Base-by-base conservation (phyloP, 257 asterid genomes). In the Gentiana dahurica region DNA sequence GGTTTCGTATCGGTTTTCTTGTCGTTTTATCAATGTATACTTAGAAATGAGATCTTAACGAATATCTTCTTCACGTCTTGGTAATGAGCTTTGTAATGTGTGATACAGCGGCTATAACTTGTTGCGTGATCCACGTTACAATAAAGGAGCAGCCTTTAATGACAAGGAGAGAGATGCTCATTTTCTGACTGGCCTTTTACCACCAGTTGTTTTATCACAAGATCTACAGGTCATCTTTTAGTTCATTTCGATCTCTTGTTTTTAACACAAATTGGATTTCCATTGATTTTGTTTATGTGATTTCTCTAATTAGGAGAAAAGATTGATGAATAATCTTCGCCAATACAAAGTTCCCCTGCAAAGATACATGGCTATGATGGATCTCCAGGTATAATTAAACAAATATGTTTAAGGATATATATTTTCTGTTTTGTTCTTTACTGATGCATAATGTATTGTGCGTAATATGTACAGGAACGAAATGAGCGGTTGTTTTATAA, bases 351-450 rank as follows among this genome's bases (percentile, higher is more conserved):
- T 87, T 60, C 98, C 96, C 4, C 51, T 90, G 80, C 95, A 90
- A 52, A 81, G 75, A 73, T 90, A 90, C 70, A 77, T 84, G 83
- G 96, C 96, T 53, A 81, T 90, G 98, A 87, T 87, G 95, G 96
- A 87, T 70, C 98, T 90, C 67, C 96, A 90, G 90, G 97, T 89
- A 77, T 45, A 49, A 94, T 89, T 76, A 41, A 41, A 5, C 9
- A 41, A 41, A 41, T 41, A 7, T 41, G 46, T 5, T 41, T 5
- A 41, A 5, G 46, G 9, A 10, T 41, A 5, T 5, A 41, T 5
- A 41, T 41, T 5, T 5, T 34, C 63, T 4, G n/a, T 6, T 38
- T 46, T 36, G 12, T 36, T 44, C 39, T 13, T 36, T 45, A 54
- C 67, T 47, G 55, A 48, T 69, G 58, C 38, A 36, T 8, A n/a